Percentiles rank a stretch among this genome's conserved stretches.
Conservation (phyloP, 352 stramenopile species). For the Phytophthora brassicae region DNA sequence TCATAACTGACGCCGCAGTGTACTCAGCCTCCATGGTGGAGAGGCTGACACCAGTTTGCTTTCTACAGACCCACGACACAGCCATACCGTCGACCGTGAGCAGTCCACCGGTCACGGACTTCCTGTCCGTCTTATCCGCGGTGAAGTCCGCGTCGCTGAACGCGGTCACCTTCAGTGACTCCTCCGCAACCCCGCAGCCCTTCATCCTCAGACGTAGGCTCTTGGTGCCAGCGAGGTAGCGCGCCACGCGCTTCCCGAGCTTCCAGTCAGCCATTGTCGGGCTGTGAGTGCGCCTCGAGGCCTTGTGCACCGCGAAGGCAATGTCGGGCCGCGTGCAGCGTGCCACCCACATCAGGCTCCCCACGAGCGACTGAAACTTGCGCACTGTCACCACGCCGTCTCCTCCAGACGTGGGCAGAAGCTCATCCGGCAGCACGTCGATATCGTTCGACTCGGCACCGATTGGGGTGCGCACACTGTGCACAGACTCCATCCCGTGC, state of each 20-base stretch:
- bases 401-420: too few relatives aligned
- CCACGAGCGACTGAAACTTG: slow-evolving; percentile 38
- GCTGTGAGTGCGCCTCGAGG: slow-evolving; percentile 10
- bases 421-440: neutral
- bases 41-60: slow-evolving; percentile 9
- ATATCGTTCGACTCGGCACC: slow-evolving; percentile 2
- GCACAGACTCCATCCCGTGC: slow-evolving; percentile 16
- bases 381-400: too few relatives aligned
- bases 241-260: slow-evolving; percentile 14
- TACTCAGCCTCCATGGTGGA: slow-evolving; percentile 25
- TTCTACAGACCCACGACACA: slow-evolving; percentile 8
- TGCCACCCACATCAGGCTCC: slow-evolving; percentile 37
- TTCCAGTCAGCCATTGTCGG: slow-evolving; percentile 12
- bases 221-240: too few relatives aligned
- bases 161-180: neutral
- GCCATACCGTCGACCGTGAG: slow-evolving; percentile 15
- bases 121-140: too few relatives aligned
- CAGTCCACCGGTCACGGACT: slow-evolving; percentile 23
- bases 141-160: slow-evolving; percentile 31
- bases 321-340: slow-evolving; percentile 29
- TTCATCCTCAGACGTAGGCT: too few relatives aligned
- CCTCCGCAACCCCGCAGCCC: neutral
- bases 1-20: slow-evolving; percentile 8
- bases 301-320: slow-evolving; percentile 27
- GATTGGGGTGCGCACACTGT: slow-evolving; percentile 19